Conservation (phyloP, 176 grass and related monocot genomes). For the Microstegium vimineum region DNA sequence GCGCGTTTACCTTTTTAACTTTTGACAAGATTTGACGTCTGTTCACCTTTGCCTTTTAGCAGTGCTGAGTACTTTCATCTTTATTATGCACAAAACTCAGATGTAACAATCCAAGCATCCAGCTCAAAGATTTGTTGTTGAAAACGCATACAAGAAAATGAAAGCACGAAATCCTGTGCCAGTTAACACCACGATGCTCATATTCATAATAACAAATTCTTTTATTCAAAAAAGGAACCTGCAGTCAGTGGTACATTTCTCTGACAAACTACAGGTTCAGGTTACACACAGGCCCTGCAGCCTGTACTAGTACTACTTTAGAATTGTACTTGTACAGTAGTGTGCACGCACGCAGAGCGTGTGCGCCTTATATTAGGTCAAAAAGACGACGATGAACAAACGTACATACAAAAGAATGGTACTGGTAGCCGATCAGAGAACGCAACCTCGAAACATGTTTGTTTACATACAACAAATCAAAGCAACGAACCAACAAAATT, state of each 20-base stretch:
- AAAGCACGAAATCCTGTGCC: background rate
- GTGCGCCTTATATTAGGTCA: conserved; percentile 19
- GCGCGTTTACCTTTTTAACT: background rate
- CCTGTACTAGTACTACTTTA: background rate
- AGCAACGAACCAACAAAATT: conserved; percentile 2
- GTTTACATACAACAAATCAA: background rate
- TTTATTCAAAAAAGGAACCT: conserved; percentile 14
- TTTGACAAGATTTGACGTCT: background rate
- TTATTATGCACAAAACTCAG: background rate
- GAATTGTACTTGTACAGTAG: conserved; percentile 20
- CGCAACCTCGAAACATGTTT: background rate
- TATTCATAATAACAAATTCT: conserved; percentile 5
- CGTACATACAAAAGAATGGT: conserved; percentile 39
- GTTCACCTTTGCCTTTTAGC: background rate
- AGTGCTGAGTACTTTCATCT: background rate
- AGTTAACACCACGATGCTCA: background rate
- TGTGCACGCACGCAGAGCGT: background rate
- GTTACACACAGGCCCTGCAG: background rate
- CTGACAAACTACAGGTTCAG: conserved; percentile 1
- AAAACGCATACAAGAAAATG: background rate
- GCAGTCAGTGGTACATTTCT: conserved; percentile 6
- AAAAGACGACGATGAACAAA: conserved; percentile 12
- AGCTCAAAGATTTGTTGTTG: background rate
- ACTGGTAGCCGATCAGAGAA: conserved; percentile 31
- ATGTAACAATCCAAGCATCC: background rate